Conservation (phyloP, 768 basidiomycete species). For the Tylopilus intermedius region DNA sequence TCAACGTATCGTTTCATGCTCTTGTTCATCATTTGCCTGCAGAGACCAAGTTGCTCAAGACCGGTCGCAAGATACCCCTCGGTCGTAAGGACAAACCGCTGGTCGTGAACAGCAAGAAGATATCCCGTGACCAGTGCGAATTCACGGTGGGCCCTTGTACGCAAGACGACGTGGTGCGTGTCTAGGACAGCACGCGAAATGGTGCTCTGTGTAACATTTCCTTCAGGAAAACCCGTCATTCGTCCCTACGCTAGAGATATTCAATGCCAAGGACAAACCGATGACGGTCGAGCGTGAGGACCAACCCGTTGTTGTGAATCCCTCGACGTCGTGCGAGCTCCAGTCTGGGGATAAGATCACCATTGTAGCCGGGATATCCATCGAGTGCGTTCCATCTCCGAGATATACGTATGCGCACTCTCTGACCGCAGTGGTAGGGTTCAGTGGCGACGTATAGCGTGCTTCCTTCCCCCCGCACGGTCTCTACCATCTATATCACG, state of each 20-base stretch:
- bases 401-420: neutral
- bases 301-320: constrained; percentile 31
- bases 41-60: constrained; percentile 60
- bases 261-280: constrained; percentile 45
- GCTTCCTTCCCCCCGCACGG: constrained; percentile 38
- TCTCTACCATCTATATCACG: constrained; percentile 35
- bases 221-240: constrained; percentile 45
- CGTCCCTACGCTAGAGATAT: constrained; percentile 45
- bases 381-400: constrained; percentile 40
- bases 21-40: neutral
- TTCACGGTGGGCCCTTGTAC: constrained; percentile 53
- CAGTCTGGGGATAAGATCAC: constrained; percentile 50
- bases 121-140: constrained; percentile 58
- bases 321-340: constrained; percentile 38
- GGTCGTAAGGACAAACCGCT: constrained; percentile 56
- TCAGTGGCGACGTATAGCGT: constrained; percentile 48
- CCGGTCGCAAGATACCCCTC: constrained; percentile 47
- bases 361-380: constrained; percentile 38
- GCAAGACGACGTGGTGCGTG: constrained; percentile 50
- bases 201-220: neutral
- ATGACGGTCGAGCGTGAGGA: constrained; percentile 39
- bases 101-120: constrained; percentile 52
- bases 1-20: constrained; percentile 19
- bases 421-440: constrained; percentile 33
- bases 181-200: neutral